A percentile compares a stretch with the other conserved stretches of the same genome.
These are phyloP conservation scores for Pyrenophora teres DNA, from an alignment of 2,329 filamentous ascomycete genomes.

Conservation along the genomic window DNA sequence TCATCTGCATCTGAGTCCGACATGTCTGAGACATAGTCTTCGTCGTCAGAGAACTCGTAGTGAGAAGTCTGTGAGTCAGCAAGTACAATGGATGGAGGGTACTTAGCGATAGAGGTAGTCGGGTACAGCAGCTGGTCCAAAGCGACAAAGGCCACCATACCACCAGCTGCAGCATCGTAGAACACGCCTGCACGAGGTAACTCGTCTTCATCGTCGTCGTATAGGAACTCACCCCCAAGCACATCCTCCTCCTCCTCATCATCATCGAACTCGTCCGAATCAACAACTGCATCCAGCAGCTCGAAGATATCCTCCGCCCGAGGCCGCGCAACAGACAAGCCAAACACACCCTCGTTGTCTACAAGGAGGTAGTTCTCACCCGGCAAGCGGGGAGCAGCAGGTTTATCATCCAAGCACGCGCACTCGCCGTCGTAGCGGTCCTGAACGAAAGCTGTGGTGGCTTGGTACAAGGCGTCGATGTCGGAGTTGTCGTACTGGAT, in stretches of 20 bases:
- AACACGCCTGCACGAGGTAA: background rate
- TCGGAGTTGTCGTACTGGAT: constrained; percentile 5
- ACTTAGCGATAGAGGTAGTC: background rate
- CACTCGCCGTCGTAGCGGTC: constrained; percentile 9
- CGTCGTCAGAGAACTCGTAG: background rate
- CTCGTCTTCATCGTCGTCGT: background rate
- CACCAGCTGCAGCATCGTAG: background rate
- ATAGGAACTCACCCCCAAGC: no score
- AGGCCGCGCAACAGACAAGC: background rate
- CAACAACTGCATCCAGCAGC: no score
- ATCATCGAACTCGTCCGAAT: background rate
- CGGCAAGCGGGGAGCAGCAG: background rate
- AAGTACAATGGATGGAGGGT: no score
- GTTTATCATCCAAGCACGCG: background rate
- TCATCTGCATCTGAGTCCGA: background rate
- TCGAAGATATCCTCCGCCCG: background rate
- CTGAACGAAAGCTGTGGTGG: constrained; percentile 9
- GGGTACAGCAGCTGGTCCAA: background rate
- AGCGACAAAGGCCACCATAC: background rate
- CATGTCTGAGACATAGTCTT: constrained; percentile 3
- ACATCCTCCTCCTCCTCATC: background rate
- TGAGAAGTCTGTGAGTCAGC: background rate
- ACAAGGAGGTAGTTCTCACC: background rate
- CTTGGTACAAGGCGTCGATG: constrained; percentile 5
- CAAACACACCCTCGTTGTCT: background rate